Base-by-base conservation (phyloP, 495 filamentous ascomycete genomes). In the Penicillium cosmopolitanum region DNA sequence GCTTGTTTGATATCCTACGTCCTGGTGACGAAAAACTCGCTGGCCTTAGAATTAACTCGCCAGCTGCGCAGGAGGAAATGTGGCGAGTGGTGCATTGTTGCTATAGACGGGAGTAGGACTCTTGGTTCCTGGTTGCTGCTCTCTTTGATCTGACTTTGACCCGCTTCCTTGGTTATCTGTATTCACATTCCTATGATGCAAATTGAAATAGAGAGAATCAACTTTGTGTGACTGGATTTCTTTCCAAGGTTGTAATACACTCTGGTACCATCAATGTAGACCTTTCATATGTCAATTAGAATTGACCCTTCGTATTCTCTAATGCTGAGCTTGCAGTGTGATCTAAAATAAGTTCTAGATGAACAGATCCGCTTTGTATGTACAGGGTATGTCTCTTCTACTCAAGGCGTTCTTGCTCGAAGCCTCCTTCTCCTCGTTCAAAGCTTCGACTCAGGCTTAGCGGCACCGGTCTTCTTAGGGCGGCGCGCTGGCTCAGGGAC, bases 401-500 rank as follows among this genome's bases (percentile, higher is more conserved):
- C 28, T 31, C 28, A 31, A 31, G 28, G 28, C 4, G 28, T 31
- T 31, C 28, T 31, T 31, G 5, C 28, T 23, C 28, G 28, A 31
- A 31, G 28, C 28, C 28, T 31, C 28, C 28, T 31, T 6, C 28
- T 31, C 28, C 28, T 31, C 43, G 4, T 13, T 48, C 21, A 48
- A 28, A 82, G 50, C 66, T 79, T 80, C 34, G 76, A 60, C 47
- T 64, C 61, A 19, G 60, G 25, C 52, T 57, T 66, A 28, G 56
- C 51, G 2, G 47, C 9, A 9, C 64, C 53, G 11, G 18, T 59
- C 55, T 73, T 76, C 66, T 71, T 76, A 11, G 68, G 63, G 23
- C 66, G 61, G n/a, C 79, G 71, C 28, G 74, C 77, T 23, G 76
- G 73, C 18, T 65, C 66, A 57, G 73, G 76, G 36, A 88, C 64